Evolutionary conservation across 306 rosid genomes (phyloP), one percentile per base, ranked within the genome.

Genomic region (Inga laurina): DNA sequence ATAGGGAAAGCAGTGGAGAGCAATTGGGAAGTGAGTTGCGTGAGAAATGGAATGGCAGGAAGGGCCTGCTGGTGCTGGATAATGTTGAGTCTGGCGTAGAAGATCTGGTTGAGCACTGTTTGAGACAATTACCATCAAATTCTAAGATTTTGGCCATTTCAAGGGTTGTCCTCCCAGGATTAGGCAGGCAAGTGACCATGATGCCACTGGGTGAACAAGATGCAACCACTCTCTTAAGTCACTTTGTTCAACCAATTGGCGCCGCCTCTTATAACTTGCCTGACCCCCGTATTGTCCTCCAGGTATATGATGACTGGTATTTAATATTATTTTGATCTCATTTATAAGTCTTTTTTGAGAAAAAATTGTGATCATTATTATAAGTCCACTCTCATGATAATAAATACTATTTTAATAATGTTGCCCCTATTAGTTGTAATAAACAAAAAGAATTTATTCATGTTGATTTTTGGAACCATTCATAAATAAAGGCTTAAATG

Each of bases 1-100:
- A n/a, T 1, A 44, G 83, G 44, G 52, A 18, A 65, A 65, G 24
- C 11, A 14, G 11, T 1, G 81, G 85, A 7, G 88, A 67, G 35
- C 62, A 15, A 52, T 14, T 21, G 52, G 37, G 11, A 64, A 66
- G 67, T 85, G n/a, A 62, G 66, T 21, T 83, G 68, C 64, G 45
- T 13, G 48, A 61, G 56, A 72, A 34, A 43, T 34, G 43, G 49
- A 11, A 15, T 48, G 52, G 12, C 8, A 45, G 30, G 13, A 79
- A 61, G 43, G 11, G 76, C 10, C 10, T 88, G 84, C n/a, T 86
- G 87, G 82, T 88, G 35, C 70, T 88, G 46, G 91, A 88, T 68
- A 86, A 88, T 75, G 88, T 88, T 61, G 72, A 87, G 91, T 27
- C 16, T 2, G 84, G 46, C 30, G 15, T 22, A 15, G 54, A 87